Evolutionary conservation across 768 basidiomycete species (phyloP), one percentile per base, ranked within the genome.

Genomic region (Cyclocybe aegerita): DNA sequence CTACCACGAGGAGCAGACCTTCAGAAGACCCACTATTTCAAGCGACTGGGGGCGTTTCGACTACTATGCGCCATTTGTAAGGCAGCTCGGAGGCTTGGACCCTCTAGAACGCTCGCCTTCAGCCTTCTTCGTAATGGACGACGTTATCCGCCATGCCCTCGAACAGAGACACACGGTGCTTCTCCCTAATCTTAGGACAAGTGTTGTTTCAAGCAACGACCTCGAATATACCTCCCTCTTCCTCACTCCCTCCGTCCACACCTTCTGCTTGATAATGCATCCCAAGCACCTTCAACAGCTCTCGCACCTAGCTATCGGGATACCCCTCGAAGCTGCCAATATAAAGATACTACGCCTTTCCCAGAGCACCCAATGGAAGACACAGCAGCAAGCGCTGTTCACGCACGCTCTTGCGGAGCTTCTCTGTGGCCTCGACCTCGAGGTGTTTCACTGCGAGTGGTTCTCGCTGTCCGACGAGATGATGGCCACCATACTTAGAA

Each of bases 371-470:
- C n/a, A 23, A 15, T 49, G 46, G 46, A 9, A 11, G 9, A 31
- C 38, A 12, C 9, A 12, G 9, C 10, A 17, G 4, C 10, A 30
- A 31, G n/a, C 5, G 37, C 38, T 33, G 11, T 17, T 48, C 10
- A 5, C 7, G 23, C 1, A 29, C 4, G 36, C 17, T 17, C 12
- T 48, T 9, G 15, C 36, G 7, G 4, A 7, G 10, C 34, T 49
- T 7, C 17, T 49, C 11, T 8, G 29, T 9, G 9, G 15, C 8
- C 5, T 41, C 30, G 29, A 49, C 39, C n/a, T 49, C 30, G 31
- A 49, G 15, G 48, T 40, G 16, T 49, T 49, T 23, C 16, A 29
- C 15, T 49, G 48, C 48, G 32, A 41, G 4, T 49, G 48, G 48
- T 34, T 31, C 31, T 8, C 15, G 1, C 39, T 49, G 29, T 40